These are phyloP conservation scores for Botrytis sinoallii DNA, from an alignment of 2,329 filamentous ascomycete genomes.

Conservation along the genomic window DNA sequence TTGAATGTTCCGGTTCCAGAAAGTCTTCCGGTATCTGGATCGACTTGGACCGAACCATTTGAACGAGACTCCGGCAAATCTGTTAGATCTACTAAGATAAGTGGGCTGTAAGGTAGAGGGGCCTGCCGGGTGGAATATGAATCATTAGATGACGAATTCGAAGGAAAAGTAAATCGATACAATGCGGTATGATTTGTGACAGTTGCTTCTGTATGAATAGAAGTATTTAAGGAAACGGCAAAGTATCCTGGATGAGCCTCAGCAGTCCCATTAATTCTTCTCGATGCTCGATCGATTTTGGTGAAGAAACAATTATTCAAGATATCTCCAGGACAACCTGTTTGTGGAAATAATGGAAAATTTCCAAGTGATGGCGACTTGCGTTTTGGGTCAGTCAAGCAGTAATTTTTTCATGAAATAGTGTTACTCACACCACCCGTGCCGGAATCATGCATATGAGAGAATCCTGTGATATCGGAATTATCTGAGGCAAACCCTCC, in stretches of 20 bases:
- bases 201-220: constrained; percentile 64
- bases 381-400: not conserved
- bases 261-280: constrained; percentile 46
- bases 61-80: constrained; percentile 61
- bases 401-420: too few species aligned
- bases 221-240: constrained; percentile 55
- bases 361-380: constrained; percentile 62
- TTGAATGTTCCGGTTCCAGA: constrained; percentile 60
- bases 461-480: constrained; percentile 39
- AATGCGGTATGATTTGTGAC: constrained; percentile 62
- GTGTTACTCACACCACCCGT: constrained; percentile 40
- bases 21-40: constrained; percentile 56
- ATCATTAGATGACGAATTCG: constrained; percentile 34
- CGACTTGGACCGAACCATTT: constrained; percentile 55
- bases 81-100: constrained; percentile 63
- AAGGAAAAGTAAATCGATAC: constrained; percentile 62
- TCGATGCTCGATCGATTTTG: constrained; percentile 45
- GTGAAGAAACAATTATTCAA: constrained; percentile 61
- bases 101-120: constrained; percentile 45
- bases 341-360: constrained; percentile 68
- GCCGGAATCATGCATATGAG: constrained; percentile 45
- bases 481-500: constrained; percentile 53
- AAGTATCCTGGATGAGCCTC: constrained; percentile 64
- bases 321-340: constrained; percentile 57
- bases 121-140: not conserved